Percentiles rank a stretch among this genome's conserved stretches.
Conservation (phyloP, 1,284 basidiomycete species). For the Coriolopsis trogii region DNA sequence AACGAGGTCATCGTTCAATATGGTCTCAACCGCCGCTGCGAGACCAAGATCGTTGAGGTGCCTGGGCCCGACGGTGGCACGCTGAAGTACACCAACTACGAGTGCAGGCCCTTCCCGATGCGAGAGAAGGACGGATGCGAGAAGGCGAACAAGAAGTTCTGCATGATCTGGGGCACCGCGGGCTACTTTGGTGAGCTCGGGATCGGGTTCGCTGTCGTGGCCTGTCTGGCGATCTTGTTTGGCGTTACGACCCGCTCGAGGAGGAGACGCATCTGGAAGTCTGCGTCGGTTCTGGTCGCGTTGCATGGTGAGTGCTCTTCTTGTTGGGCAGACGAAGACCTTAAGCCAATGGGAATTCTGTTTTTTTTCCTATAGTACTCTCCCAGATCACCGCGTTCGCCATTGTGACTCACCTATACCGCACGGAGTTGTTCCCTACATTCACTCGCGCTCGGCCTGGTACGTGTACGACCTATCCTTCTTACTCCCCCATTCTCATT, state of each 20-base stretch:
- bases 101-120: slow-evolving; percentile 67
- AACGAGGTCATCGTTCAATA: slow-evolving; percentile 55
- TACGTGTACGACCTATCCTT: slow-evolving; percentile 35
- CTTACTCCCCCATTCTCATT: background rate
- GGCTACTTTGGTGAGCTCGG: slow-evolving; percentile 64
- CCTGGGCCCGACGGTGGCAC: slow-evolving; percentile 49
- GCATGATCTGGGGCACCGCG: slow-evolving; percentile 71
- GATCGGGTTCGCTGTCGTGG: slow-evolving; percentile 61
- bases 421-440: slow-evolving; percentile 45
- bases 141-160: slow-evolving; percentile 60
- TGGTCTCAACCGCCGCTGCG: slow-evolving; percentile 62
- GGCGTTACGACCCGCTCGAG: slow-evolving; percentile 74
- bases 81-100: slow-evolving; percentile 55
- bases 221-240: slow-evolving; percentile 60
- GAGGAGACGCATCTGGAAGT: slow-evolving; percentile 74
- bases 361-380: no score
- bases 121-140: slow-evolving; percentile 66
- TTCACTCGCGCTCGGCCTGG: slow-evolving; percentile 65
- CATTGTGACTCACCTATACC: slow-evolving; percentile 66
- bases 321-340: no score
- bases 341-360: no score
- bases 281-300: slow-evolving; percentile 61
- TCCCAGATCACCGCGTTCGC: slow-evolving; percentile 65
- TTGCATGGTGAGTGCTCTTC: slow-evolving; percentile 53
- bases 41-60: slow-evolving; percentile 50